These are phyloP conservation scores for Trametes punicea DNA, from an alignment of 768 basidiomycete genomes.

Conservation along the genomic window DNA sequence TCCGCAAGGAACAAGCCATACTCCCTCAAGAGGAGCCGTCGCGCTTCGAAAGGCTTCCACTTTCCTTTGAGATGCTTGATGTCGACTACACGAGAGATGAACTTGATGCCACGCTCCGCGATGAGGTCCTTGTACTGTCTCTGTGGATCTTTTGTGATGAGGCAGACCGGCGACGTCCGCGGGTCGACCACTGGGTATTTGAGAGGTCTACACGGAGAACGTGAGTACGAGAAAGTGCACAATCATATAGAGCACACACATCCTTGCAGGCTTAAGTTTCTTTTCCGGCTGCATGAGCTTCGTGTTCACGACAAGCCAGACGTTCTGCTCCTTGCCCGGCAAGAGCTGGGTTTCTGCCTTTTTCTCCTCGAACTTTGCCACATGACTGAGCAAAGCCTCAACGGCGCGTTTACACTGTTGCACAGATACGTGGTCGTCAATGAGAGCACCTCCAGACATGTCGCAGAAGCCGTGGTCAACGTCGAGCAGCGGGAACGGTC, in stretches of 20 bases:
- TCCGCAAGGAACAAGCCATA: slow-evolving; percentile 93
- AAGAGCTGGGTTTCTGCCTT: slow-evolving; percentile 73
- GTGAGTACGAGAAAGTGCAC: background rate
- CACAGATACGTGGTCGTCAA: slow-evolving; percentile 67
- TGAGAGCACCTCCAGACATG: slow-evolving; percentile 34
- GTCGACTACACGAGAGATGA: slow-evolving; percentile 89
- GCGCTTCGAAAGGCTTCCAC: slow-evolving; percentile 80
- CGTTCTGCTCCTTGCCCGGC: slow-evolving; percentile 72
- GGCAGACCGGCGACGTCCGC: slow-evolving; percentile 73
- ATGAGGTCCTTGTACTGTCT: slow-evolving; percentile 94
- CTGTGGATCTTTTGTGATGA: slow-evolving; percentile 96
- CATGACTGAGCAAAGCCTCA: slow-evolving; percentile 72
- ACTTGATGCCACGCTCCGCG: slow-evolving; percentile 72
- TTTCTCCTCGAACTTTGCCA: slow-evolving; percentile 58
- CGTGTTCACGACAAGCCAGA: slow-evolving; percentile 88
- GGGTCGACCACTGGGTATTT: slow-evolving; percentile 83
- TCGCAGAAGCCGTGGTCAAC: background rate
- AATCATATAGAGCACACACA: slow-evolving; percentile 52
- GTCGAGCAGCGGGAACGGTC: background rate
- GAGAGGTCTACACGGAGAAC: slow-evolving; percentile 50
- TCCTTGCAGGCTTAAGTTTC: slow-evolving; percentile 76
- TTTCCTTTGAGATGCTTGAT: slow-evolving; percentile 92
- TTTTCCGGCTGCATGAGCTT: slow-evolving; percentile 76
- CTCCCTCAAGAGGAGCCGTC: slow-evolving; percentile 80
- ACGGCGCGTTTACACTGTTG: slow-evolving; percentile 78